Evolutionary conservation across 1,284 basidiomycete species (phyloP), one percentile per base, ranked within the genome.

Genomic region (Anthracocystis panici-leucophaei): DNA sequence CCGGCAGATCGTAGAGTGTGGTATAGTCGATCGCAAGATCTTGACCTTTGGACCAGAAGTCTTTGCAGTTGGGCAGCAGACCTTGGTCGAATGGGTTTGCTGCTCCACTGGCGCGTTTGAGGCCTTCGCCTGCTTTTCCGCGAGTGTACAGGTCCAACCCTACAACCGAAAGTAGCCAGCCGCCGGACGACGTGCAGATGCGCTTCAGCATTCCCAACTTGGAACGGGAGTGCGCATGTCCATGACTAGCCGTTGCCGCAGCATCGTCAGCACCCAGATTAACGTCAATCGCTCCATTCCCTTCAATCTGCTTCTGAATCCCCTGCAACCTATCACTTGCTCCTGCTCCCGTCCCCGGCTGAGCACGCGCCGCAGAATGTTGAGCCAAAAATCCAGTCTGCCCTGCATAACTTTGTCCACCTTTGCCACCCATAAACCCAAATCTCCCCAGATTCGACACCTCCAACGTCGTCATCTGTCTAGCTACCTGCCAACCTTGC

Each of bases 381-480:
- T 64, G 64, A 18, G 64, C 68, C 16, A 77, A 55, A 25, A 69
- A 71, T 11, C 57, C 59, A 8, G 66, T 63, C 64, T 79, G 79
- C 11, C 70, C 63, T 31, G 87, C 58, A 92, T 92, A 33, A 88
- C 88, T 50, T 86, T 86, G 89, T 6, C 93, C 93, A 3, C 88
- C 88, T 31, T 93, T 91, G 0, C 95, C 95, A 51, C 96, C 97
- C 94, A 99, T 97, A 87, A 91, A 98, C 3, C 97, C 96, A 82
- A 92, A 97, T 53, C 96, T 89, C 0, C 95, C 94, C 3, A 98
- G 90, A 83, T 99, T 99, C 65, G 91, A 92, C 6, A 98, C 93
- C 84, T 99, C 96, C 62, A 97, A 89, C 0, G 96, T 97, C 0
- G 96, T 99, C 90, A 99, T 93, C 84, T 99, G 96, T 20, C 92